phyloP scores from a whole-genome alignment of 1,139 yeast species.

The Candida buenavistaensis region DNA sequence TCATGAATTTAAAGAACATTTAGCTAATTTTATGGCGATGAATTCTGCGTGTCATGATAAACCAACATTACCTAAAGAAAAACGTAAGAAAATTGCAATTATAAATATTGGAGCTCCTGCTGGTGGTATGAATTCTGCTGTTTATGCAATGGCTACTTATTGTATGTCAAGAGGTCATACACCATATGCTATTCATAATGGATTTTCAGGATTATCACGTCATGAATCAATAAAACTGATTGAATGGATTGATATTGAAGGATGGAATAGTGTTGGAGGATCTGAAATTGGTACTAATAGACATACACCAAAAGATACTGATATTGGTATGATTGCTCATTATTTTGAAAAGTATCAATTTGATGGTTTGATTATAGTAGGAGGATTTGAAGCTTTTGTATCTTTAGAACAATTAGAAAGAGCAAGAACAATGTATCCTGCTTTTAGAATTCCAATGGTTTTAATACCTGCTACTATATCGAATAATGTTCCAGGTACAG shows the following conservation, averaged over 20 bases:
- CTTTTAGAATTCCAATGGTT: constrained; percentile 76
- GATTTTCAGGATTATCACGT: constrained; percentile 74
- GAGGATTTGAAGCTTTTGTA: constrained; percentile 79
- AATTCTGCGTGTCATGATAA: constrained; percentile 65
- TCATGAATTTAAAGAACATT: constrained; percentile 68
- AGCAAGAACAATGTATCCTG: constrained; percentile 65
- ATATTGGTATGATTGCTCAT: constrained; percentile 73
- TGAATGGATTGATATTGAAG: constrained; percentile 68
- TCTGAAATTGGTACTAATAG: constrained; percentile 83
- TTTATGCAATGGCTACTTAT: constrained; percentile 71
- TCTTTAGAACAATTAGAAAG: constrained; percentile 67
- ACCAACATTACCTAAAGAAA: constrained; percentile 52
- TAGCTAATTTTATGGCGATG: constrained; percentile 58
- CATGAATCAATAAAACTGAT: constrained; percentile 67
- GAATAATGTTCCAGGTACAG: constrained; percentile 83
- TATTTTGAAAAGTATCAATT: constrained; percentile 71
- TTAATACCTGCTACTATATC: constrained; percentile 82
- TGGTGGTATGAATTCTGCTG: constrained; percentile 78
- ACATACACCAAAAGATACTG: constrained; percentile 63
- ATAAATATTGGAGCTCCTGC: constrained; percentile 84
- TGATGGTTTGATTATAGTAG: constrained; percentile 73
- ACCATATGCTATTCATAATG: constrained; percentile 72
- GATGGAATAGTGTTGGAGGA: constrained; percentile 77
- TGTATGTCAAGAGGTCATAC: constrained; percentile 76
- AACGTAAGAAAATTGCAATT: constrained; percentile 66